Conservation (phyloP, 75 land plant genomes). For the Cryptomeria japonica region DNA sequence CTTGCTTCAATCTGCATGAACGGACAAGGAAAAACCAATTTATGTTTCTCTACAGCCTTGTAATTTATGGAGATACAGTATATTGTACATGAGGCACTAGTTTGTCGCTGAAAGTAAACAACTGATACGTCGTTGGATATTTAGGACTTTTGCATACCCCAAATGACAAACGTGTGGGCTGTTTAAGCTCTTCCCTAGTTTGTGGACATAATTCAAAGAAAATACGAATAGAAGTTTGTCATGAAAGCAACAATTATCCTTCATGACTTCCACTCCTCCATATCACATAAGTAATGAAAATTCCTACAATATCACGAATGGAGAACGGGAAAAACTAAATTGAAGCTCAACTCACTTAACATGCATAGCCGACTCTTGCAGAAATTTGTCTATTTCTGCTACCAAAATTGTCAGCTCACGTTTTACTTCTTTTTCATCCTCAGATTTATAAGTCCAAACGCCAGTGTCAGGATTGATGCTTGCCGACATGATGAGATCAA, state of each 20-base stretch:
- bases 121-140: no score
- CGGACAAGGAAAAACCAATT: no score
- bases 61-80: not conserved
- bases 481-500: conserved; percentile 4
- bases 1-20: not conserved
- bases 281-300: not conserved
- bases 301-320: not conserved
- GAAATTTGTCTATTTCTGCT: conserved; percentile 9
- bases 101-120: not conserved
- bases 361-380: not conserved
- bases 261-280: not conserved
- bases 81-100: not conserved
- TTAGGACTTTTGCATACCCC: no score
- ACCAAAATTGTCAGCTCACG: not conserved
- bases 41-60: no score
- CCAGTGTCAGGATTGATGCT: not conserved
- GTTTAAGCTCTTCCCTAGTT: no score
- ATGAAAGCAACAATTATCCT: not conserved
- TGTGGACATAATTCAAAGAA: not conserved
- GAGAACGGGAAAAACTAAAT: not conserved
- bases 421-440: conserved; percentile 6
- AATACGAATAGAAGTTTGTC: not conserved
- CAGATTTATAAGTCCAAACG: not conserved
- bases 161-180: no score
- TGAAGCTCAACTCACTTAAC: not conserved